A percentile compares a stretch with the other conserved stretches of the same genome.
phyloP scores from a whole-genome alignment of 2,329 filamentous ascomycete species.

The Xylariales sp. region DNA sequence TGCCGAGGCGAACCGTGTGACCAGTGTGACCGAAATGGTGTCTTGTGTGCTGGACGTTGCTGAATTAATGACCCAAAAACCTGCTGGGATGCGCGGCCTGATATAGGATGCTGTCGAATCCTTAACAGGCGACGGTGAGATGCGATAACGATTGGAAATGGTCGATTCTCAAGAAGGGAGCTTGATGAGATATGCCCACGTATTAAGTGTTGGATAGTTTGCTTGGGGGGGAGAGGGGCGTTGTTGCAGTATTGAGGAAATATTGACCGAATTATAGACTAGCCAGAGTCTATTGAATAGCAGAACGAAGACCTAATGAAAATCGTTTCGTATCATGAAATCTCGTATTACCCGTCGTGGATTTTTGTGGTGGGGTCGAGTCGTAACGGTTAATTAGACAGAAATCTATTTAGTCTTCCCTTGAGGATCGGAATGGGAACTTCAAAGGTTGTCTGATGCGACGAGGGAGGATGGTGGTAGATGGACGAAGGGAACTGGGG shows the following conservation, averaged over 20 bases:
- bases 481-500: conserved; percentile 23
- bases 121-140: conserved; percentile 21
- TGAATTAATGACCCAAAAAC: conserved; percentile 30
- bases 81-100: conserved; percentile 35
- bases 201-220: conserved; percentile 47
- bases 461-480: conserved; percentile 28
- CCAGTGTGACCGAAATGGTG: conserved; percentile 36
- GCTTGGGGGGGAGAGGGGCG: conserved; percentile 37
- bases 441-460: conserved; percentile 28
- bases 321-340: conserved; percentile 44
- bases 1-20: conserved; percentile 43
- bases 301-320: conserved; percentile 33
- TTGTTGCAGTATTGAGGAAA: conserved; percentile 39
- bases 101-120: conserved; percentile 35
- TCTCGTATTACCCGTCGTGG: conserved; percentile 45
- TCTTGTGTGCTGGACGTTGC: conserved; percentile 30
- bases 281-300: conserved; percentile 46
- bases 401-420: conserved; percentile 37
- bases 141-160: conserved; percentile 36
- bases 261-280: conserved; percentile 46
- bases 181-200: conserved; percentile 43
- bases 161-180: conserved; percentile 43
- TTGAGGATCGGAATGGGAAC: conserved; percentile 43
- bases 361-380: conserved; percentile 41
- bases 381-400: conserved; percentile 37